Base-by-base conservation (phyloP, 2,329 filamentous ascomycete genomes). In the Penicillium sclerotiorum region DNA sequence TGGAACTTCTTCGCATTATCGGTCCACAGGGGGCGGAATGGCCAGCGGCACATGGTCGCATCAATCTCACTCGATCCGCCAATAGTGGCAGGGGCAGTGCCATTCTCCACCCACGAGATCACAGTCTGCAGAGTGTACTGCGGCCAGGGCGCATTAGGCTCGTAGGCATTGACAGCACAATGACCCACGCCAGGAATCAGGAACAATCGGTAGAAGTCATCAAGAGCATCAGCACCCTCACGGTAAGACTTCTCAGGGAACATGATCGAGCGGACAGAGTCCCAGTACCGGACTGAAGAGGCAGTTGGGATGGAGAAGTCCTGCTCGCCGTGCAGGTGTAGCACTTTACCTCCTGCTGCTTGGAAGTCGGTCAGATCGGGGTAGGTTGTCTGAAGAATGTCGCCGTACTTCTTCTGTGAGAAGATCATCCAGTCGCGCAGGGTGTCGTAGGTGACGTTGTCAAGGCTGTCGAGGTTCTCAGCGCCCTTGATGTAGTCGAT, bases 311-410 rank as follows among this genome's bases (percentile, higher is more conserved):
- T 72, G 3, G 70, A 74, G 28, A 68, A 59, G 61, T 83, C 81
- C 1, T 74, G 74, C 61, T 83, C 79, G 45, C 80, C 80, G 63
- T 83, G 80, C 64, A 74, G 80, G 58, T 82, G 79, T 9, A 84
- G 62, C 2, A 83, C 62, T 63, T 83, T 83, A 42, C 77, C 79
- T 17, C 80, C 80, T 0, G 69, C 61, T 1, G 66, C 51, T 28
- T 76, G 65, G 67, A 81, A 81, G 6, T 67, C 54, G 0, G 73
- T 76, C 1, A 82, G 68, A 55, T 83, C 79, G 1, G 78, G 77
- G 36, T 72, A 63, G 1, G 37, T 81, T 8, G 78, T 82, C 56
- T 82, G 79, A 1, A 81, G 66, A 39, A 61, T 75, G 54, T 79
- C 76, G 5, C 66, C 53, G 60, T 79, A 83, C 28, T 67, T 67